Base-by-base conservation (phyloP, 495 filamentous ascomycete genomes). In the Lasiosphaeriaceae sp. region DNA sequence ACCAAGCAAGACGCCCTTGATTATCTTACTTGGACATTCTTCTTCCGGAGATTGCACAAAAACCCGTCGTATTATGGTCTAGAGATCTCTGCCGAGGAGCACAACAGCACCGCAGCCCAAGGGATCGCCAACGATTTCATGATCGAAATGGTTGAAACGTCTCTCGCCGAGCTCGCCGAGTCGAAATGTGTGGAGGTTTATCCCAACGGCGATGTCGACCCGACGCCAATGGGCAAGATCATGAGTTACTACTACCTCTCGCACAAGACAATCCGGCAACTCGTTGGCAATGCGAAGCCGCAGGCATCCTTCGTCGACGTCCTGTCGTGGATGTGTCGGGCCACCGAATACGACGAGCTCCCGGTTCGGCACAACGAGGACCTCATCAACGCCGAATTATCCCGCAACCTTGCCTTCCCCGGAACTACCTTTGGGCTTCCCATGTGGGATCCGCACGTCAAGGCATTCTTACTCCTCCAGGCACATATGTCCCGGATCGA, bases 171-270 rank as follows among this genome's bases (percentile, higher is more conserved):
- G 59, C 79, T 99, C 3, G 86, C 82, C 0, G 80, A 89, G 52
- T 97, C 92, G 3, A 84, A 84, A 17, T 99, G 94, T 75, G 81
- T 96, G 20, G 76, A 82, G 17, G 73, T 92, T 2, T 85, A 87
- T 60, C 84, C 88, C n/a, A 96, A 92, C 62, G 91, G 92, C 22
- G 89, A 97, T 59, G 82, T 99, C 24, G 86, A 96, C 56, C 78
- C 92, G 0, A 97, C 94, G 0, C 84, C 94, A 0, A 77, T 97
- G 39, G 94, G 94, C 59, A 97, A 96, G 74, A 97, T 97, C 66
- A 96, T 96, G 88, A 92, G 87, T 73, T 99, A 99, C 76, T 99
- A 99, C 78, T 99, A 99, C 67, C 85, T 99, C 24, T 93, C 91
- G 0, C 94, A 99, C 72, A 90, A 90, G 69, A 97, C 95, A 7